phyloP scores from a whole-genome alignment of 257 asterid species.

The Voacanga thouarsii region DNA sequence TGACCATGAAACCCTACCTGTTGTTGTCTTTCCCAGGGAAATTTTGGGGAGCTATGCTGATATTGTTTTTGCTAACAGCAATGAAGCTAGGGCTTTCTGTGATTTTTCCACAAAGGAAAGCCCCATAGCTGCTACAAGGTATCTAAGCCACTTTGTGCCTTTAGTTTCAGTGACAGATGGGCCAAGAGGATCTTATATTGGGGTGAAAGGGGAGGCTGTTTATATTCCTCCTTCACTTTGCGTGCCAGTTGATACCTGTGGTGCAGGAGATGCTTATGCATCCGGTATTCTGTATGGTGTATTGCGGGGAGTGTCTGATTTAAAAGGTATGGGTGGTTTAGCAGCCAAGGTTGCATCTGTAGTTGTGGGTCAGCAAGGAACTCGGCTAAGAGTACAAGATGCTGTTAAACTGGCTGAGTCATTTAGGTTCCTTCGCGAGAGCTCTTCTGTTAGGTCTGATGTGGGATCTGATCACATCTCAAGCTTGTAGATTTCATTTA shows the following conservation, averaged over 20 bases:
- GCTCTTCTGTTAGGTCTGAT: constrained; percentile 54
- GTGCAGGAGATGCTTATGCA: constrained; percentile 99
- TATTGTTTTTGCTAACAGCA: constrained; percentile 81
- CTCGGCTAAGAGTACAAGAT: constrained; percentile 79
- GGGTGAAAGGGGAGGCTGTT: constrained; percentile 85
- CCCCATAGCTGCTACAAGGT: constrained; percentile 77
- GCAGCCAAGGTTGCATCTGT: constrained; percentile 92
- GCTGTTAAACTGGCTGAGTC: constrained; percentile 60
- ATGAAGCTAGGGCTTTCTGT: constrained; percentile 84
- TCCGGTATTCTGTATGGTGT: constrained; percentile 85
- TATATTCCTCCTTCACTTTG: constrained; percentile 93
- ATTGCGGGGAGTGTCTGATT: constrained; percentile 58
- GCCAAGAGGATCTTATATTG: constrained; percentile 84
- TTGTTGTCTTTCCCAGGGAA: constrained; percentile 49
- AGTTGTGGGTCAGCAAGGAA: constrained; percentile 94
- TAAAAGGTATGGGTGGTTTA: constrained; percentile 70
- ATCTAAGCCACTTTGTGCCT: constrained; percentile 94
- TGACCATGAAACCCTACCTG: not conserved
- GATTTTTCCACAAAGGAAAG: constrained; percentile 68
- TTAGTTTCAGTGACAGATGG: constrained; percentile 96
- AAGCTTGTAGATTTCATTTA: constrained; percentile 42
- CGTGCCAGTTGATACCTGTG: constrained; percentile 80
- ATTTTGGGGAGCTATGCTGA: constrained; percentile 84
- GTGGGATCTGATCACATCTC: constrained; percentile 81
- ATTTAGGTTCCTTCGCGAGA: constrained; percentile 42